These are phyloP conservation scores for Skeletonema menzelii DNA, from an alignment of 108 stramenopile genomes.

Conservation along the genomic window DNA sequence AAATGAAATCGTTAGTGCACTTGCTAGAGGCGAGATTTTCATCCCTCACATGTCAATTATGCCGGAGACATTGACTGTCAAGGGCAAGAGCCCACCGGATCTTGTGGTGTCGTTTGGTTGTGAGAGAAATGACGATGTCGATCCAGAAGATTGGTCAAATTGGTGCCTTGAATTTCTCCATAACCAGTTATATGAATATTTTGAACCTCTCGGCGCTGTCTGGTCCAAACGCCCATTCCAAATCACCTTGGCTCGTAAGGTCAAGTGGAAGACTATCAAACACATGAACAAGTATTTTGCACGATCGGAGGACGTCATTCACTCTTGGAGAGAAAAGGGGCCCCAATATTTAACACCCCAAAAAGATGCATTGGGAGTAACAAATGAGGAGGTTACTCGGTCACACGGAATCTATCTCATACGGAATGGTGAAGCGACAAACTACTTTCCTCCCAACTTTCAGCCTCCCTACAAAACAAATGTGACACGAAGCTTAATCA, in stretches of 20 bases:
- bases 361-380: conserved; percentile 58
- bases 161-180: conserved; percentile 92
- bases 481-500: conserved; percentile 75
- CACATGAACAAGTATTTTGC: conserved; percentile 94
- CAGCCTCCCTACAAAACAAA: conserved; percentile 89
- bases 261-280: conserved; percentile 89
- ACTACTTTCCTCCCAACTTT: conserved; percentile 91
- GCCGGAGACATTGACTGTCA: conserved; percentile 81
- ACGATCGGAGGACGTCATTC: conserved; percentile 78
- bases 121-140: conserved; percentile 84
- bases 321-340: conserved; percentile 87
- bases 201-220: conserved; percentile 60
- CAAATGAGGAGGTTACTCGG: conserved; percentile 73
- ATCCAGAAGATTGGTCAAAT: conserved; percentile 90
- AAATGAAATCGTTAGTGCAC: conserved; percentile 67
- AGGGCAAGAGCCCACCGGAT: conserved; percentile 77
- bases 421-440: conserved; percentile 81
- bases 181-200: conserved; percentile 89
- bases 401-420: conserved; percentile 88
- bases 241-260: conserved; percentile 80
- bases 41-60: conserved; percentile 87
- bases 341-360: conserved; percentile 83
- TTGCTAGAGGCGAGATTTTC: conserved; percentile 85
- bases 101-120: conserved; percentile 84
- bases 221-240: conserved; percentile 87